Percentiles rank a stretch among this genome's conserved stretches.
These are phyloP conservation scores for Leavenworthia alabamica DNA, from an alignment of 345 rosid species.

Conservation along the genomic window DNA sequence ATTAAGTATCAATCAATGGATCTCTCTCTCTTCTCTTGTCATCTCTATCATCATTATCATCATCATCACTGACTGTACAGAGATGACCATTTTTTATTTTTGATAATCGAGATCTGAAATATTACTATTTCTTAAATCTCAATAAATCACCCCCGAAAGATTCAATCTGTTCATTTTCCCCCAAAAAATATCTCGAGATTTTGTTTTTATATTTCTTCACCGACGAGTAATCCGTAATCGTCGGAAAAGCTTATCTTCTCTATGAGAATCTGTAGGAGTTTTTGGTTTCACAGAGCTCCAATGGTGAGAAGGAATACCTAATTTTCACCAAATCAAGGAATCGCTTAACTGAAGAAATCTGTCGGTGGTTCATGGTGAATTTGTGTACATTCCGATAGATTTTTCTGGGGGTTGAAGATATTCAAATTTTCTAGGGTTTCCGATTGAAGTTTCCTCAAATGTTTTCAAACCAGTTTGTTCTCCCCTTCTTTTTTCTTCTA, in stretches of 20 bases:
- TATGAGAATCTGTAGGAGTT: slow-evolving; percentile 3
- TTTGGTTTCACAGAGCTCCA: background rate
- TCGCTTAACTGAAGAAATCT: background rate
- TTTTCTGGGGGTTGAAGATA: too few relatives aligned
- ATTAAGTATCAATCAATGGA: background rate
- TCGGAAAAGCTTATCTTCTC: background rate
- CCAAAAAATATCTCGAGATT: background rate
- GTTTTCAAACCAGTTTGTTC: slow-evolving; percentile 46
- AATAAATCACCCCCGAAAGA: background rate
- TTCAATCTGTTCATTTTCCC: background rate
- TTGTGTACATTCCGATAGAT: too few relatives aligned
- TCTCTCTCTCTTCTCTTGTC: too few relatives aligned
- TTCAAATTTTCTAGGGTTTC: slow-evolving; percentile 29
- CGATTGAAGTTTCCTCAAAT: too few relatives aligned
- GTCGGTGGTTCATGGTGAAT: too few relatives aligned
- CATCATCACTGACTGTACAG: slow-evolving; percentile 28
- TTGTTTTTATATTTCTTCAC: slow-evolving; percentile 2
- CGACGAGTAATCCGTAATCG: slow-evolving; percentile 1
- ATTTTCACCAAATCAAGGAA: background rate
- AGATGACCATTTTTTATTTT: background rate
- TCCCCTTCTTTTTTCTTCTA: slow-evolving; percentile 46
- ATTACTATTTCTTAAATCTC: background rate
- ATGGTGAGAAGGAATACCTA: background rate
- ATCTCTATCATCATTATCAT: slow-evolving; percentile 5
- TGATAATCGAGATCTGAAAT: slow-evolving; percentile 8